Percentiles rank a stretch among this genome's conserved stretches.
Conservation (phyloP, 2,329 filamentous ascomycete genomes). For the Scopulariopsis brevicaulis region DNA sequence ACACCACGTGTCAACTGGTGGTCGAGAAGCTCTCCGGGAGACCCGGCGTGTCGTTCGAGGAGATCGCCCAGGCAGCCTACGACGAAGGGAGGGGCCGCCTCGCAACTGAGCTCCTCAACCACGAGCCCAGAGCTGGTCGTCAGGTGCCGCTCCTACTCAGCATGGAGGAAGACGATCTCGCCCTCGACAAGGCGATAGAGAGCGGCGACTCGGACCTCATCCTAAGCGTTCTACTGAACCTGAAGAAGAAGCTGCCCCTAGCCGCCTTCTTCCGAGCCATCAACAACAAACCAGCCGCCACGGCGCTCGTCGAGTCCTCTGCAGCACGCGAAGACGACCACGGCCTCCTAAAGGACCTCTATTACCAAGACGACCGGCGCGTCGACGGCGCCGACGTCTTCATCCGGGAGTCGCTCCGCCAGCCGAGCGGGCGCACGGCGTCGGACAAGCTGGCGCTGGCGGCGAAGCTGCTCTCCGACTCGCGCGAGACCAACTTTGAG, state of each 20-base stretch:
- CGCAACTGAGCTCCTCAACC: constrained; percentile 82
- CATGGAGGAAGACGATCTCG: constrained; percentile 94
- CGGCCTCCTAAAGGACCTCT: constrained; percentile 80
- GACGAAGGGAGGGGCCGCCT: constrained; percentile 85
- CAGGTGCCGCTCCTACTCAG: constrained; percentile 86
- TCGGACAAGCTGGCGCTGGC: constrained; percentile 84
- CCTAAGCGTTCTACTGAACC: constrained; percentile 74
- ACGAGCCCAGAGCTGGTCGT: constrained; percentile 88
- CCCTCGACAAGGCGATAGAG: constrained; percentile 91
- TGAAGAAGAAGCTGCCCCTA: constrained; percentile 83
- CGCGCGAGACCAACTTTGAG: constrained; percentile 68
- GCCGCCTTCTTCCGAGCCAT: constrained; percentile 89
- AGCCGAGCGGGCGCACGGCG: constrained; percentile 57
- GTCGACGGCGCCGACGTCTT: constrained; percentile 83
- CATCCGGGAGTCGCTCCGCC: constrained; percentile 68
- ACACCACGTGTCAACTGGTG: constrained; percentile 74
- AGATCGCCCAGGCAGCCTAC: constrained; percentile 85
- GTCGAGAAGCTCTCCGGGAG: constrained; percentile 81
- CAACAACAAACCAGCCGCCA: constrained; percentile 74
- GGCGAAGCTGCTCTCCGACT: constrained; percentile 70
- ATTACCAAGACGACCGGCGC: constrained; percentile 91
- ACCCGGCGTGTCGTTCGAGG: constrained; percentile 87
- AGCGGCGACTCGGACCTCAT: constrained; percentile 90
- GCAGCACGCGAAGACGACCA: constrained; percentile 63
- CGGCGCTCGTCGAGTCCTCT: constrained; percentile 78